These are phyloP conservation scores for Pestalotiopsis fici DNA, from an alignment of 2,329 filamentous ascomycete genomes.

Conservation along the genomic window DNA sequence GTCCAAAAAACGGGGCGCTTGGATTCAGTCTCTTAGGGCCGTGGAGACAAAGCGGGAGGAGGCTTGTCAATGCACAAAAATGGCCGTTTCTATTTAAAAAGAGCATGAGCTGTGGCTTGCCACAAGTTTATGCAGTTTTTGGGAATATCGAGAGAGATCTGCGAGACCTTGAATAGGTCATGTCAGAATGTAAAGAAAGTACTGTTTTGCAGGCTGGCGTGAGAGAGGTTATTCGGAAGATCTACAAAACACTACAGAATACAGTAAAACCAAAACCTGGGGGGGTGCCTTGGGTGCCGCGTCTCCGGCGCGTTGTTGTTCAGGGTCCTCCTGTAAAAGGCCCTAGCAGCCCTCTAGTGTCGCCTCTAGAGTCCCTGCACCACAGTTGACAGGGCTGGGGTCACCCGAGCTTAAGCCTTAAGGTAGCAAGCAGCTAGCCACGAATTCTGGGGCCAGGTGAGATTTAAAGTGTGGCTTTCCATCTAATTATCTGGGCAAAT, in stretches of 20 bases:
- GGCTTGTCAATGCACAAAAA: no score
- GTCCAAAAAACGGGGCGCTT: no score
- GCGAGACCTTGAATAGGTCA: no score
- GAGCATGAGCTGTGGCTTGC: no score
- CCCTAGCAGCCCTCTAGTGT: neutral
- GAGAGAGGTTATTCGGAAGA: neutral
- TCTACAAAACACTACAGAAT: neutral
- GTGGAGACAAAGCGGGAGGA: no score
- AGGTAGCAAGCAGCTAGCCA: neutral
- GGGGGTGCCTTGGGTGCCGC: neutral
- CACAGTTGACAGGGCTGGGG: neutral
- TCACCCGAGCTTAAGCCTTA: neutral
- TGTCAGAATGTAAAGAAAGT: no score
- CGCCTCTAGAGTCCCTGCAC: neutral
- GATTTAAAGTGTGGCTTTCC: constrained; percentile 3
- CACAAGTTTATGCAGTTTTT: no score
- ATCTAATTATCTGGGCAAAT: neutral
- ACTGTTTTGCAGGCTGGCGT: neutral
- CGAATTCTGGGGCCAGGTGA: neutral
- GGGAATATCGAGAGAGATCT: no score
- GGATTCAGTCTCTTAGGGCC: no score
- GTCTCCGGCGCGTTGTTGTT: neutral
- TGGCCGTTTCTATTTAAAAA: no score
- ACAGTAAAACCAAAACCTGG: no score
- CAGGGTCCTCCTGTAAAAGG: neutral